These are phyloP conservation scores for Macrolepiota albuminosa DNA, from an alignment of 768 basidiomycete species.

Conservation along the genomic window DNA sequence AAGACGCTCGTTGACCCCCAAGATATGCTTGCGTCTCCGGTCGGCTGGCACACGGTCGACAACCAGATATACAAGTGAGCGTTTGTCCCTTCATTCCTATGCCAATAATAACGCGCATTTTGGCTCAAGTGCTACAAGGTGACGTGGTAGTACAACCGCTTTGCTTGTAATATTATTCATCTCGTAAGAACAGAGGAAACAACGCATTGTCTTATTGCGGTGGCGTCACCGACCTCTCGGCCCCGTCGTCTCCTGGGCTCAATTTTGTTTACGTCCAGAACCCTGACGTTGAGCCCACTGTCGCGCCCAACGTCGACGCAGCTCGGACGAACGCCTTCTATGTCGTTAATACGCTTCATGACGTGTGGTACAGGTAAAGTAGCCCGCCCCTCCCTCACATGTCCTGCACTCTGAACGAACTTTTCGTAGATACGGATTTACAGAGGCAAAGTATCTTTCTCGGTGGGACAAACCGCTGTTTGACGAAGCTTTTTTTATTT, in stretches of 20 bases:
- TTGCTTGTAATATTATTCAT: neutral
- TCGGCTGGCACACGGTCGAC: constrained; percentile 33
- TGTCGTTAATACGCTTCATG: constrained; percentile 57
- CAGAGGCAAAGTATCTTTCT: constrained; percentile 29
- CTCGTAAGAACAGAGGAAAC: constrained; percentile 26
- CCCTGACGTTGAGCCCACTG: constrained; percentile 22
- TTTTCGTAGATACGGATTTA: constrained; percentile 44
- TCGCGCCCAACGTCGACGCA: constrained; percentile 41
- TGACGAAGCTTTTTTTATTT: neutral
- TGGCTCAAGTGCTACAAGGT: constrained; percentile 5
- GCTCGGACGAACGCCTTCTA: constrained; percentile 56
- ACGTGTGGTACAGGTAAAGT: constrained; percentile 33
- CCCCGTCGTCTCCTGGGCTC: constrained; percentile 31
- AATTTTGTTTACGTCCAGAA: constrained; percentile 37
- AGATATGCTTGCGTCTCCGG: constrained; percentile 42
- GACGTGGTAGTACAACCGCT: neutral
- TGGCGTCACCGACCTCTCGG: constrained; percentile 22
- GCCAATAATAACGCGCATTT: neutral
- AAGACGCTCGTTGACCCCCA: constrained; percentile 41
- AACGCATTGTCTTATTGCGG: constrained; percentile 33
- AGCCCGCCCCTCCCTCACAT: neutral
- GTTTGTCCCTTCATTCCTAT: neutral
- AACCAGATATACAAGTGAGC: constrained; percentile 11
- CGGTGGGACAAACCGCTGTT: neutral
- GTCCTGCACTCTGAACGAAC: neutral